Base-by-base conservation (phyloP, 2,329 filamentous ascomycete genomes). In the Nigrograna mackinnonii region DNA sequence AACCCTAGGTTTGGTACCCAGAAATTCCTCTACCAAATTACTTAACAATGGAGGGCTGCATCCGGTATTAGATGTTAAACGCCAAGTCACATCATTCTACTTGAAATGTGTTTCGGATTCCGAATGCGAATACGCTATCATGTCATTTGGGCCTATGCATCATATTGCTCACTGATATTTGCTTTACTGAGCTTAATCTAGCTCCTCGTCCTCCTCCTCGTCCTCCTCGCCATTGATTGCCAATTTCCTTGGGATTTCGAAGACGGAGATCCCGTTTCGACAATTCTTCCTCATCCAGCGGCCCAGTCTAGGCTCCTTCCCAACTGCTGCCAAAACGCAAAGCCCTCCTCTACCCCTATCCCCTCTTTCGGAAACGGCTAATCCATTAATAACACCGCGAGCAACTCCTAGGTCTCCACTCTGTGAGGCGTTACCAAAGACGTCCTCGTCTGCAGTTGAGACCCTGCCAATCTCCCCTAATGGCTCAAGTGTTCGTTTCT, bases 231-330 rank as follows among this genome's bases (percentile, higher is more conserved):
- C 48, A 40, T 62, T 56, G 13, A 38, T 36, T 4, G 57, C 30
- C 14, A 42, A 45, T 48, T 62, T 69, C 36, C 54, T 58, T 6
- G 87, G 81, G 22, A 96, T 82, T 65, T 96, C 91, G 62, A 96
- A 95, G 7, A 96, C 79, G 38, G 94, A 80, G n/a, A 87, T 88
- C 5, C 89, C 89, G 62, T 96, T 96, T 52, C 85, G 85, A 4
- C 84, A 89, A 7, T 37, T 43, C 43, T 60, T 64, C 43, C 79
- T 79, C 69, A 85, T 85, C 91, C 91, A 97, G 49, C 88, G 79
- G 4, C 91, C 94, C 31, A 96, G 74, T 33, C 90, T 82, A 68
- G 91, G 87, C 69, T 96, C 89, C 61, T 88, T 92, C 24, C 89
- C 91, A 1, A 95, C 80, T 13, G 86, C 94, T n/a, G 85, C 89